These are phyloP conservation scores for Populus davidiana DNA, from an alignment of 345 rosid genomes.

Conservation along the genomic window DNA sequence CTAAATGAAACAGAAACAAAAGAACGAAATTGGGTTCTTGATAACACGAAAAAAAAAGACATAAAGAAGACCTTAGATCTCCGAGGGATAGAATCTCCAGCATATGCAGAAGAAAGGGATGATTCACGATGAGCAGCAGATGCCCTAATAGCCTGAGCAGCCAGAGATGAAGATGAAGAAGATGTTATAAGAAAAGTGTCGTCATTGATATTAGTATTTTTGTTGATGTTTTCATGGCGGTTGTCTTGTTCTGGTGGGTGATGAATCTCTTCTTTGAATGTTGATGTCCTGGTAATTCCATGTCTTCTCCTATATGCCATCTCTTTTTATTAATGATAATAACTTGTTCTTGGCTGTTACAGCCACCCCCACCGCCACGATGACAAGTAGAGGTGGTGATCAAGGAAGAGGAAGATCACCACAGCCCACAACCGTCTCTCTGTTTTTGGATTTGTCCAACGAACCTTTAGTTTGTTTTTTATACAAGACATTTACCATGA, in stretches of 20 bases:
- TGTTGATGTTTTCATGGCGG: slow-evolving; percentile 12
- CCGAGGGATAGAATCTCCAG: slow-evolving; percentile 40
- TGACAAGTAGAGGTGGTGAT: background rate
- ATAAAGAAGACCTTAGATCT: slow-evolving; percentile 50
- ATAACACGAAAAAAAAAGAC: background rate
- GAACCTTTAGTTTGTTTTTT: slow-evolving; percentile 2
- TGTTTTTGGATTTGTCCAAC: slow-evolving; percentile 18
- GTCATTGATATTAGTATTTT: slow-evolving; percentile 1
- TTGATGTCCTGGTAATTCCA: slow-evolving; percentile 66
- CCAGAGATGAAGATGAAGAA: slow-evolving; percentile 49
- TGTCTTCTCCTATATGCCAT: slow-evolving; percentile 98
- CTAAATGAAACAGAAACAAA: background rate
- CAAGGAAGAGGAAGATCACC: background rate
- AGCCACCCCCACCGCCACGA: slow-evolving; percentile 7
- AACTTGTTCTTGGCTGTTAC: background rate
- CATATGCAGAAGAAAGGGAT: slow-evolving; percentile 47
- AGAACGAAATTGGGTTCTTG: background rate
- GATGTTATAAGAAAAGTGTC: slow-evolving; percentile 23
- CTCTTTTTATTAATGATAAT: background rate
- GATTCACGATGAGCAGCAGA: slow-evolving; percentile 58
- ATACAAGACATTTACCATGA: background rate
- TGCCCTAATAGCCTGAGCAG: slow-evolving; percentile 87
- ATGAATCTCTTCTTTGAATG: slow-evolving; percentile 73
- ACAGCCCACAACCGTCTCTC: background rate
- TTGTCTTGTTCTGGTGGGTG: slow-evolving; percentile 29